A percentile compares a stretch with the other conserved stretches of the same genome.
Conservation (phyloP, 257 asterid genomes). For the Agastache rugosa region DNA sequence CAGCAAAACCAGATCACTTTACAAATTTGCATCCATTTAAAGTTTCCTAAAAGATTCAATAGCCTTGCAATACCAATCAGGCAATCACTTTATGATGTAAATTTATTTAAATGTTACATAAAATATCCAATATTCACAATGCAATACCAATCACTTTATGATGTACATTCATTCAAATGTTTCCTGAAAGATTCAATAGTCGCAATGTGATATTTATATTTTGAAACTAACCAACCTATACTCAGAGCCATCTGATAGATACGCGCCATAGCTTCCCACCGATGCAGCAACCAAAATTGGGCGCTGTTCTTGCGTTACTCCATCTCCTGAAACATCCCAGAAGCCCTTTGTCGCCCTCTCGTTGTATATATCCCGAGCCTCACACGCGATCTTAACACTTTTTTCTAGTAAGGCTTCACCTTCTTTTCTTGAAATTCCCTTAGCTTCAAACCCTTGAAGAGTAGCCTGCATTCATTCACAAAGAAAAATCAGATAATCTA, state of each 20-base stretch:
- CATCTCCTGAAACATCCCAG: slow-evolving; percentile 45
- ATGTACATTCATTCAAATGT: not conserved
- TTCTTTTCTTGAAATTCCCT: slow-evolving; percentile 65
- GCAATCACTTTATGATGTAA: not conserved
- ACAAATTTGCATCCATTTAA: not conserved
- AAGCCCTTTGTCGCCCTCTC: slow-evolving; percentile 60
- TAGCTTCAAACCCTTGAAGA: slow-evolving; percentile 82
- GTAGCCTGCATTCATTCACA: slow-evolving; percentile 62
- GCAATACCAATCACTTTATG: not conserved
- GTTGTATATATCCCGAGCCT: slow-evolving; percentile 66
- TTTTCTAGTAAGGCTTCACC: slow-evolving; percentile 62
- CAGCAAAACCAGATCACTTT: not conserved
- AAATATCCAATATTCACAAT: not conserved
- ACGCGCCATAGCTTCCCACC: slow-evolving; percentile 90
- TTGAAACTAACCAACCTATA: slow-evolving; percentile 52
- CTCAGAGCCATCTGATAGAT: slow-evolving; percentile 87
- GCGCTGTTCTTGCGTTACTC: slow-evolving; percentile 21
- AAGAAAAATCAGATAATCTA: not conserved
- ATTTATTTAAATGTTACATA: too few species aligned
- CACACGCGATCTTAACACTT: slow-evolving; percentile 75
- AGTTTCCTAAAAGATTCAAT: not conserved
- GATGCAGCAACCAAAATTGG: slow-evolving; percentile 85
- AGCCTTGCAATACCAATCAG: not conserved
- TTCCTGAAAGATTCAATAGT: not conserved
- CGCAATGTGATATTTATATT: not conserved